phyloP scores from a whole-genome alignment of 192 early-diverging fungal species.

The Coemansia sp. region DNA sequence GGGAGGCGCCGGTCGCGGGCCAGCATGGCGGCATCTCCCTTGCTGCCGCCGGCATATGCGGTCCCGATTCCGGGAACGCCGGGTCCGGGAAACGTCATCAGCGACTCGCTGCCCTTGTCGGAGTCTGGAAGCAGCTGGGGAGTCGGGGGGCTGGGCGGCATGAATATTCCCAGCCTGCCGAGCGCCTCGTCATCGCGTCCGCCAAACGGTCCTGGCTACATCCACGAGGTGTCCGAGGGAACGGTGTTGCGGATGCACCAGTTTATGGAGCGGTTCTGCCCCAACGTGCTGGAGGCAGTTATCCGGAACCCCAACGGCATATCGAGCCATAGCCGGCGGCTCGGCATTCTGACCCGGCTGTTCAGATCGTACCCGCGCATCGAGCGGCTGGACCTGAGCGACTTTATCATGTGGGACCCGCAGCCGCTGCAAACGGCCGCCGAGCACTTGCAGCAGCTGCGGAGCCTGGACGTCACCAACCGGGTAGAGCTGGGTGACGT shows the following conservation, averaged over 20 bases:
- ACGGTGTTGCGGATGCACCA: constrained; percentile 52
- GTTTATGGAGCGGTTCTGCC: constrained; percentile 55
- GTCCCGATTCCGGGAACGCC: constrained; percentile 54
- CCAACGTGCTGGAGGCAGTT: constrained; percentile 39
- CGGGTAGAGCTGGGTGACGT: constrained; percentile 50
- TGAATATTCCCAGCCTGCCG: constrained; percentile 23
- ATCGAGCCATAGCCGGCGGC: constrained; percentile 43
- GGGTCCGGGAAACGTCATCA: constrained; percentile 47
- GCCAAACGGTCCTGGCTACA: constrained; percentile 14
- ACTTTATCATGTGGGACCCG: constrained; percentile 57
- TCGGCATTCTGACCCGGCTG: constrained; percentile 37
- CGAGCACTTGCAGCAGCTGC: constrained; percentile 38
- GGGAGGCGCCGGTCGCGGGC: constrained; percentile 33
- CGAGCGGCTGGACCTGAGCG: constrained; percentile 49
- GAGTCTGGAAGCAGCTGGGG: constrained; percentile 41
- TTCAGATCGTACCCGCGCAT: constrained; percentile 51
- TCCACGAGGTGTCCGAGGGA: constrained; percentile 49
- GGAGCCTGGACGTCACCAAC: constrained; percentile 48
- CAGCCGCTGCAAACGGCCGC: constrained; percentile 44
- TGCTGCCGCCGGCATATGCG: constrained; percentile 41
- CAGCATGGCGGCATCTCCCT: constrained; percentile 28
- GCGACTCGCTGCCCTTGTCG: constrained; percentile 35
- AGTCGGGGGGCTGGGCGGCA: constrained; percentile 19
- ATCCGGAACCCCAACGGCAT: constrained; percentile 49
- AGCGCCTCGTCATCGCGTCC: constrained; percentile 18